Percentiles rank a stretch among this genome's conserved stretches.
phyloP scores from a whole-genome alignment of 305 asterid genomes.

The Plantago coronopus region DNA sequence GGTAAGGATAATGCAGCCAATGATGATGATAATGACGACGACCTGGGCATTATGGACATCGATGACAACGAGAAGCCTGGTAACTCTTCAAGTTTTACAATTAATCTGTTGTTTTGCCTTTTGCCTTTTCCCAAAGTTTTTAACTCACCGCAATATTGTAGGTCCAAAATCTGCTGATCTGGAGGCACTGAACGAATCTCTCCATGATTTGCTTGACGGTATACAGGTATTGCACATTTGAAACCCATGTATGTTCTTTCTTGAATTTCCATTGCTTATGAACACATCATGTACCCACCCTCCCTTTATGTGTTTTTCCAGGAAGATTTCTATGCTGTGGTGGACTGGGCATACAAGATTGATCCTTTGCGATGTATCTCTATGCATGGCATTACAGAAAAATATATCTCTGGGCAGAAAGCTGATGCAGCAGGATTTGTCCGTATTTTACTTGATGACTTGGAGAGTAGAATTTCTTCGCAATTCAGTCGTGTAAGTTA shows the following conservation, averaged over 20 bases:
- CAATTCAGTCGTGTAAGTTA: conserved; percentile 82
- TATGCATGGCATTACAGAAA: conserved; percentile 97
- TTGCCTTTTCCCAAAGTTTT: conserved; percentile 20
- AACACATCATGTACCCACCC: conserved; percentile 13
- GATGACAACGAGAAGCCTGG: conserved; percentile 84
- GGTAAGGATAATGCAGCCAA: conserved; percentile 51
- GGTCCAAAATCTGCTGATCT: conserved; percentile 74
- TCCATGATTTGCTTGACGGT: conserved; percentile 94
- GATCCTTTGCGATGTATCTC: conserved; percentile 99
- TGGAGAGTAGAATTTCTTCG: conserved; percentile 74
- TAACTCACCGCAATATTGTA: conserved; percentile 28
- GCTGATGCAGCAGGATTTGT: conserved; percentile 99
- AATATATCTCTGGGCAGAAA: conserved; percentile 94
- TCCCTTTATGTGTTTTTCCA: conserved; percentile 27
- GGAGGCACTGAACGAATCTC: conserved; percentile 83
- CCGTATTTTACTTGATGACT: conserved; percentile 93
- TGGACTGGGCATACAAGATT: conserved; percentile 98
- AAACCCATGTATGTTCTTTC: conserved; percentile 20
- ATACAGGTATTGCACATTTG: conserved; percentile 63
- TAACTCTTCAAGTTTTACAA: conserved; percentile 28
- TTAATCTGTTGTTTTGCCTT: conserved; percentile 16
- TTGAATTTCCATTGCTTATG: conserved; percentile 20
- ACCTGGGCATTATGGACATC: conserved; percentile 95
- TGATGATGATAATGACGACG: conserved; percentile 69
- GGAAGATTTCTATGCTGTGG: conserved; percentile 99